Evolutionary conservation across 75 land plant genomes (phyloP).

Genomic region (Sequoiadendron giganteum): DNA sequence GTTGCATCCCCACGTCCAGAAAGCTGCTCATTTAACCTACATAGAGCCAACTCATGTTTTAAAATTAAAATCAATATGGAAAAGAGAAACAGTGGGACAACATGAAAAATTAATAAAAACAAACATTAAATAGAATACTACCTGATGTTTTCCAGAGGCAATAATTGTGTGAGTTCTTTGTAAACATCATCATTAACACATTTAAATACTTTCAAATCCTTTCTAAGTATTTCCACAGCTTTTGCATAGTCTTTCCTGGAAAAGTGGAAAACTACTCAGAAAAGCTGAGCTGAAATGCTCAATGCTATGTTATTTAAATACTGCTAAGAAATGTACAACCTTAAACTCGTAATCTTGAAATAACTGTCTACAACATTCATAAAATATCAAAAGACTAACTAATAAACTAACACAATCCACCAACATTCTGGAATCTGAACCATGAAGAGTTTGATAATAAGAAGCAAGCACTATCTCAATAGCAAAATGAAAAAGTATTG

Average conservation of each 20-base stretch:
- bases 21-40: not conserved
- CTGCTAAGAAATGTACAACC: not conserved
- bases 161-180: conserved; percentile 5
- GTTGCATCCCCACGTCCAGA: not conserved
- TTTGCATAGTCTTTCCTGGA: not conserved
- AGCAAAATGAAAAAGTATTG: too few species aligned
- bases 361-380: not conserved
- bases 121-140: not conserved
- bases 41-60: not conserved
- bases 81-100: not conserved
- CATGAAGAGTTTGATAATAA: not conserved
- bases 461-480: too few species aligned
- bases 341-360: not conserved
- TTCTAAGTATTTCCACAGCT: not conserved
- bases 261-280: not conserved
- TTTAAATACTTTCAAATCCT: conserved; percentile 12
- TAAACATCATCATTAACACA: not conserved
- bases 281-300: not conserved
- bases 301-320: not conserved
- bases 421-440: not conserved
- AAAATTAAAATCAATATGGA: not conserved
- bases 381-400: not conserved
- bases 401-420: not conserved
- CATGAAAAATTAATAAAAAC: not conserved
- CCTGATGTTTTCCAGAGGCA: conserved; percentile 18